Evolutionary conservation across 805 yeast species (phyloP).

Genomic region (Helenozyma rhizophorensis): DNA sequence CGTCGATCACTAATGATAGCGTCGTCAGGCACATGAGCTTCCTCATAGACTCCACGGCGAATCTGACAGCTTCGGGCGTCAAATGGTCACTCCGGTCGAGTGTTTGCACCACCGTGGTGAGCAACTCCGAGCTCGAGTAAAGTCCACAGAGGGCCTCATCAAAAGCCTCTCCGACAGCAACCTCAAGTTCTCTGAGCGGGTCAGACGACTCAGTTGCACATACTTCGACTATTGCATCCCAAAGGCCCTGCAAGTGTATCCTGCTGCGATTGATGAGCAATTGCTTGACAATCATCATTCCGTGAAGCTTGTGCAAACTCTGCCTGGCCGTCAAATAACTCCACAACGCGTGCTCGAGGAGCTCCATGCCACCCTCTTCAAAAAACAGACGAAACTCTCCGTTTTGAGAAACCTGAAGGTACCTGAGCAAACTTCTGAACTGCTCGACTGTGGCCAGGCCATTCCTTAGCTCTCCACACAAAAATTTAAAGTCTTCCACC

Average conservation of each 20-base stretch:
- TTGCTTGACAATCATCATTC: constrained; percentile 34
- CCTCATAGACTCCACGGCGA: constrained; percentile 22
- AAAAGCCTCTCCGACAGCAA: constrained; percentile 26
- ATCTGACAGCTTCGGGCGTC: constrained; percentile 9
- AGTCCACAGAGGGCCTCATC: constrained; percentile 28
- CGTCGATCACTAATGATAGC: constrained; percentile 15
- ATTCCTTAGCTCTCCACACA: constrained; percentile 12
- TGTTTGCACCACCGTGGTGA: constrained; percentile 12
- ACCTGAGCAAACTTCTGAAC: constrained; percentile 15
- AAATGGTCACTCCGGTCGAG: constrained; percentile 7
- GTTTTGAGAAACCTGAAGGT: constrained; percentile 13
- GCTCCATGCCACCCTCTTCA: constrained; percentile 11
- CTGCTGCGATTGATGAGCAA: constrained; percentile 24
- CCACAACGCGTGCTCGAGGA: constrained; percentile 19
- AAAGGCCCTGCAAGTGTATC: constrained; percentile 19
- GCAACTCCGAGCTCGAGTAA: constrained; percentile 19
- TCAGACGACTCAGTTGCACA: constrained; percentile 9
- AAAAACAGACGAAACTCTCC: constrained; percentile 15
- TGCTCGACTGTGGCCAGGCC: constrained; percentile 8
- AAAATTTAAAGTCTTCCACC: constrained; percentile 15
- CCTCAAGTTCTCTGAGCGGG: constrained; percentile 16
- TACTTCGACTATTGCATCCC: constrained; percentile 22
- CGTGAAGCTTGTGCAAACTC: constrained; percentile 19
- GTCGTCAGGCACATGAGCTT: constrained; percentile 21
- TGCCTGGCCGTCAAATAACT: constrained; percentile 10